Conservation (phyloP, 768 basidiomycete genomes). For the Tylopilus rubrobrunneus region DNA sequence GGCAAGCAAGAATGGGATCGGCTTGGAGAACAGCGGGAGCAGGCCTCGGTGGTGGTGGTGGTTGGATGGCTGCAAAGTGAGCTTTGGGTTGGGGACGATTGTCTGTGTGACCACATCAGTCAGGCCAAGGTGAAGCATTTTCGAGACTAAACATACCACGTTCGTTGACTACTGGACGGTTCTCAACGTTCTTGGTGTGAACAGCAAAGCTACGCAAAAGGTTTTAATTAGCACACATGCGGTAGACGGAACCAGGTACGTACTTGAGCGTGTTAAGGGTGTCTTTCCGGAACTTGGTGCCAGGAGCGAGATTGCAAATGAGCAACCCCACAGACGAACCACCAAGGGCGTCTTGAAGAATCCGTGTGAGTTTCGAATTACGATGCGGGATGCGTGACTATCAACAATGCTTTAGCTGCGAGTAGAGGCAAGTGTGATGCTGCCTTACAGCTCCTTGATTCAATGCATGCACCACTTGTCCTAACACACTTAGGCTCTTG, state of each 20-base stretch:
- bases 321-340: slow-evolving; percentile 76
- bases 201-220: slow-evolving; percentile 62
- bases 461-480: slow-evolving; percentile 83
- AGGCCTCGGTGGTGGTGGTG: slow-evolving; percentile 40
- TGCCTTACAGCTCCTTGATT: slow-evolving; percentile 61
- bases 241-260: slow-evolving; percentile 14
- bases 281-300: slow-evolving; percentile 76
- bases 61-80: slow-evolving; percentile 63
- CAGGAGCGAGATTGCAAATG: slow-evolving; percentile 86
- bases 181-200: slow-evolving; percentile 83
- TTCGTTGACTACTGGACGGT: slow-evolving; percentile 75
- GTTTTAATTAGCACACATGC: not conserved
- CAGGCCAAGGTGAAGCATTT: not conserved
- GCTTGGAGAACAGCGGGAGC: slow-evolving; percentile 46
- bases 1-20: slow-evolving; percentile 29
- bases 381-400: slow-evolving; percentile 84
- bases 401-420: slow-evolving; percentile 6
- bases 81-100: slow-evolving; percentile 54
- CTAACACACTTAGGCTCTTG: slow-evolving; percentile 80
- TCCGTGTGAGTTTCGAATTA: slow-evolving; percentile 83
- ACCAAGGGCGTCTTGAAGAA: slow-evolving; percentile 87
- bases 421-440: not conserved
- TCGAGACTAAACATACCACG: slow-evolving; percentile 46
- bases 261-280: slow-evolving; percentile 91
- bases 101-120: too few species aligned